Conservation (phyloP, 2,329 filamentous ascomycete species). For the Colletotrichum lini region DNA sequence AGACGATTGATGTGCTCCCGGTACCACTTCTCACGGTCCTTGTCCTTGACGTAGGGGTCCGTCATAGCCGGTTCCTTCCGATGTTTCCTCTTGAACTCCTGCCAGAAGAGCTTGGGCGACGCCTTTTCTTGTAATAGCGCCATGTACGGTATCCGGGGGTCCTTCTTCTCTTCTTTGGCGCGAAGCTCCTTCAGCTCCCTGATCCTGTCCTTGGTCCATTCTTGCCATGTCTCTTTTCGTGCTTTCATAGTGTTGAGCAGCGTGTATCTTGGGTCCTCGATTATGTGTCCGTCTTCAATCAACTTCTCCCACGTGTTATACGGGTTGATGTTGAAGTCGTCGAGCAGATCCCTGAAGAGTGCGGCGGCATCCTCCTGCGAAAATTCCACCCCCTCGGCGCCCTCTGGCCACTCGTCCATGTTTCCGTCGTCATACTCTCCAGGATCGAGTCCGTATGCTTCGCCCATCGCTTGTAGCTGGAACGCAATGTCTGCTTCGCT, state of each 20-base stretch:
- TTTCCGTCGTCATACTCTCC: slow-evolving; percentile 81
- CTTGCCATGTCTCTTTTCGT: slow-evolving; percentile 85
- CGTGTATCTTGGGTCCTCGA: slow-evolving; percentile 90
- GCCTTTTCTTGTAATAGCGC: slow-evolving; percentile 85
- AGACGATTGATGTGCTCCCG: slow-evolving; percentile 79
- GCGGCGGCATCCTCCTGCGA: slow-evolving; percentile 82
- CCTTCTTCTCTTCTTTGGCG: slow-evolving; percentile 82
- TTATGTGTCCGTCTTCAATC: slow-evolving; percentile 83
- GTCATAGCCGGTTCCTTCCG: slow-evolving; percentile 87
- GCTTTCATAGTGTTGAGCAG: slow-evolving; percentile 85
- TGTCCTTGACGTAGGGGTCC: slow-evolving; percentile 78
- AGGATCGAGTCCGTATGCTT: slow-evolving; percentile 84
- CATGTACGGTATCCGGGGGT: slow-evolving; percentile 87
- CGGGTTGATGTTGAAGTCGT: slow-evolving; percentile 86
- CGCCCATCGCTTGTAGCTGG: slow-evolving; percentile 90
- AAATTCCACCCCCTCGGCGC: slow-evolving; percentile 77
- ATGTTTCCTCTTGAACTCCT: slow-evolving; percentile 94
- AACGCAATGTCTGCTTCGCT: slow-evolving; percentile 95
- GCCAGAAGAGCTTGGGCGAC: slow-evolving; percentile 95
- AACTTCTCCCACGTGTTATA: slow-evolving; percentile 94
- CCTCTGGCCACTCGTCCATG: slow-evolving; percentile 76
- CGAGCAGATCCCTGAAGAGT: slow-evolving; percentile 88
- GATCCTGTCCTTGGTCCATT: slow-evolving; percentile 86
- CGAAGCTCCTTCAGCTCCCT: slow-evolving; percentile 79
- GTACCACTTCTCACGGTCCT: slow-evolving; percentile 85